Evolutionary conservation across 2,329 filamentous ascomycete species (phyloP), one percentile per base, ranked within the genome.

Genomic region (Trichoderma aggressivum): DNA sequence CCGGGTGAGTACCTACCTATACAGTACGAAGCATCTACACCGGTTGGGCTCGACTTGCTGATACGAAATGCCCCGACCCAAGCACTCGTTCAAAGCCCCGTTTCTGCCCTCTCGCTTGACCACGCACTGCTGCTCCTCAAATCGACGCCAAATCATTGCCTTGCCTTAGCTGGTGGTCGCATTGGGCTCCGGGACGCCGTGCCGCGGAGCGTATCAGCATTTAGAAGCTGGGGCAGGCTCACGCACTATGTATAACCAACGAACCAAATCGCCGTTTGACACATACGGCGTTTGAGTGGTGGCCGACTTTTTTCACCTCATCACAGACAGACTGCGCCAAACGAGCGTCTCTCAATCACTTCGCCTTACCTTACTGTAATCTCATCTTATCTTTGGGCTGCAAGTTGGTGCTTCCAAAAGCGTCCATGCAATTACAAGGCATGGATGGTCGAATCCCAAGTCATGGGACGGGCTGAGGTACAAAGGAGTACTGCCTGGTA

Each of bases 121-220:
- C 43, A 50, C 47, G 24, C 39, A 68, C 65, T 34, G 36, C 55
- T 68, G 36, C 36, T 61, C 65, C 56, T 43, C 32, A 36, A 60
- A 53, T 16, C 56, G 65, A 61, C 56, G 65, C 65, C 26, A 43
- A 69, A 60, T 32, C 43, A 60, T 53, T 16, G 36, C 56, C 65
- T 24, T 60, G 53, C 39, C 55, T 59, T 60, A 16, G 28, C 56
- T 50, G 55, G 28, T 60, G 39, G 65, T 69, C 55, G 65, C 56
- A 69, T 69, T 69, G 65, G 65, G 65, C 65, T 69, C 65, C 65
- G 65, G 65, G 39, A 32, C 56, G 34, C 53, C 34, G 53, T 58
- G 53, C 53, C 64, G 64, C 64, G 64, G 50, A 67, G 34, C 64
- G 64, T 67, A 67, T 68, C 55, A 60, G 55, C 65, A 59, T 60